Percentiles rank a stretch among this genome's conserved stretches.
These are phyloP conservation scores for Malus hybrid DNA, from an alignment of 331 rosid genomes.

Conservation along the genomic window DNA sequence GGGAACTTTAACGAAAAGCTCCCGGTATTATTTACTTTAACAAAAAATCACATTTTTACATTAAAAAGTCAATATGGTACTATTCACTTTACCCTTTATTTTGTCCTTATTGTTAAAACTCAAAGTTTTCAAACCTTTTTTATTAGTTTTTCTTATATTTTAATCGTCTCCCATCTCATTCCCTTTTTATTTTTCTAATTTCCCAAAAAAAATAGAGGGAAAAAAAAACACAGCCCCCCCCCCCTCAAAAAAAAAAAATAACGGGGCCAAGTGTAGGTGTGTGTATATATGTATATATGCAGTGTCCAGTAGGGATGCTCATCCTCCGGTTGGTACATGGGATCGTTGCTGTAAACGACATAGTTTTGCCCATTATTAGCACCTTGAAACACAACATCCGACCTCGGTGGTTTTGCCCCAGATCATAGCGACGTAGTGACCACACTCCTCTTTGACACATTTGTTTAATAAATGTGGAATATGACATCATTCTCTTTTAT, in stretches of 20 bases:
- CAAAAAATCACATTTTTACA: too few species aligned
- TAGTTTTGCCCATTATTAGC: conserved; percentile 18
- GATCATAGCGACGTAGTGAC: conserved; percentile 15
- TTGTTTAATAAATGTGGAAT: not conserved
- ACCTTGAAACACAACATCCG: conserved; percentile 24
- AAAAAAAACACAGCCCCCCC: not conserved
- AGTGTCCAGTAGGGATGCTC: conserved; percentile 32
- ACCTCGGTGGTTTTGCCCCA: conserved; percentile 11
- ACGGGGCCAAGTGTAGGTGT: not conserved
- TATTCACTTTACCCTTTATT: too few species aligned
- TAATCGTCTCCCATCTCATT: not conserved
- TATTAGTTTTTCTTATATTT: not conserved
- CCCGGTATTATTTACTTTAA: too few species aligned
- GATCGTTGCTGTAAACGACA: conserved; percentile 30
- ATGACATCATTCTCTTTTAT: too few species aligned
- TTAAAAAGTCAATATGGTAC: too few species aligned
- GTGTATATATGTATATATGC: not conserved
- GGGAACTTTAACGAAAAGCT: too few species aligned
- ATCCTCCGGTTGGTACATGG: conserved; percentile 24
- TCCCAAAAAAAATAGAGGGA: not conserved
- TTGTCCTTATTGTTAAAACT: too few species aligned
- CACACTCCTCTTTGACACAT: conserved; percentile 18
- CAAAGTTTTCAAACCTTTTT: too few species aligned
- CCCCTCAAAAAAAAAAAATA: too few species aligned
- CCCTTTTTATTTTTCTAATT: not conserved